Percentiles rank a stretch among this genome's conserved stretches.
phyloP scores from a whole-genome alignment of 257 asterid species.

The Anisodus acutangulus region DNA sequence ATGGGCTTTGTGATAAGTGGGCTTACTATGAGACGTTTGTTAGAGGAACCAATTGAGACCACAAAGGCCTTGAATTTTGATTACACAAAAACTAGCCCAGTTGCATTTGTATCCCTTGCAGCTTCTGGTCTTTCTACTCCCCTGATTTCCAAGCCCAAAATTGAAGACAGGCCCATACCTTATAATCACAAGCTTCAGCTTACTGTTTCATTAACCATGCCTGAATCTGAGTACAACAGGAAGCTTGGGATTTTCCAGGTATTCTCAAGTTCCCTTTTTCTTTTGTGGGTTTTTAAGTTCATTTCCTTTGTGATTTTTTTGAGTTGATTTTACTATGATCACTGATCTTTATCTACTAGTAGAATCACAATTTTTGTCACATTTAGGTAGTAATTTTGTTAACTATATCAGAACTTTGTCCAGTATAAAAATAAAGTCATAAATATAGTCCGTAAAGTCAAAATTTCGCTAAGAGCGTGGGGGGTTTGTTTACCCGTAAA shows the following conservation, averaged over 20 bases:
- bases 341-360: not conserved
- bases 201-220: conserved; percentile 57
- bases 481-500: too few species aligned
- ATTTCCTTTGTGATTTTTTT: not conserved
- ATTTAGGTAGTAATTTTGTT: too few species aligned
- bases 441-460: too few species aligned
- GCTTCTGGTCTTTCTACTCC: conserved; percentile 28
- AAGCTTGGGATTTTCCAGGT: conserved; percentile 78
- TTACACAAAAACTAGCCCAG: conserved; percentile 62
- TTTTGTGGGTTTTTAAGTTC: not conserved
- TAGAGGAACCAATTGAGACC: conserved; percentile 53
- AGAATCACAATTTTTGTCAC: too few species aligned
- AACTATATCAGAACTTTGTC: too few species aligned
- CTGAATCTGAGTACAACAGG: conserved; percentile 65
- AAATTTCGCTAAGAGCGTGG: too few species aligned
- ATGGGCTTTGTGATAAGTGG: conserved; percentile 50
- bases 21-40: conserved; percentile 43
- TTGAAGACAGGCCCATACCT: conserved; percentile 40
- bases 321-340: not conserved
- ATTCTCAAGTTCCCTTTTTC: not conserved
- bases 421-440: too few species aligned
- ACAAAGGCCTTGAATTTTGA: conserved; percentile 57
- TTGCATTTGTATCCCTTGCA: conserved; percentile 51
- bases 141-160: conserved; percentile 24
- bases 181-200: conserved; percentile 50